Conservation (phyloP, 805 yeast species). For the Wickerhamiella azyma region DNA sequence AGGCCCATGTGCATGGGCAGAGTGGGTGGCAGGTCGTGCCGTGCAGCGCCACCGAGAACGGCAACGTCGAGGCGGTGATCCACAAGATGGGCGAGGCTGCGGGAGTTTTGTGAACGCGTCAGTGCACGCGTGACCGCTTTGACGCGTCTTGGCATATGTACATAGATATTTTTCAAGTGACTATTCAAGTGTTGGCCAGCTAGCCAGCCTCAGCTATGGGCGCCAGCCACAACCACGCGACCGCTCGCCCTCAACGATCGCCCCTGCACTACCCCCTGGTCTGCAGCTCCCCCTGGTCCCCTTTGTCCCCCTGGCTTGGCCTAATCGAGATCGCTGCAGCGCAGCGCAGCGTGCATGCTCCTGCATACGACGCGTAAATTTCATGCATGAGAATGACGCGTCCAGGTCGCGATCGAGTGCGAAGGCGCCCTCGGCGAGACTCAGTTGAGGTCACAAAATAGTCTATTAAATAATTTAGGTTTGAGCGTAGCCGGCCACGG, state of each 20-base stretch:
- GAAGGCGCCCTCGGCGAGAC: not conserved
- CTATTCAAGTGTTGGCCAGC: no score
- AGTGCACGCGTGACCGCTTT: not conserved
- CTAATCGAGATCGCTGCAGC: no score
- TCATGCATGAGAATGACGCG: not conserved
- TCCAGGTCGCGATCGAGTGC: not conserved
- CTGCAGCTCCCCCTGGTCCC: no score
- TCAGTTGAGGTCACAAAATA: not conserved
- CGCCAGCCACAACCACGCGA: no score
- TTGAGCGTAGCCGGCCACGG: conserved; percentile 5
- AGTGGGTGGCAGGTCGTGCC: conserved; percentile 70
- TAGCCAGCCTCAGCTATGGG: not conserved
- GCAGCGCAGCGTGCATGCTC: no score
- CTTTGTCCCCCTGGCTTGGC: no score
- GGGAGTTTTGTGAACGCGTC: not conserved
- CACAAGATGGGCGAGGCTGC: conserved; percentile 44
- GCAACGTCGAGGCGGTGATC: conserved; percentile 59
- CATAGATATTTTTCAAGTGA: no score
- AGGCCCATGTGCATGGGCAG: conserved; percentile 14
- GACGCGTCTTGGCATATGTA: no score
- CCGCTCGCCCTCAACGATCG: no score
- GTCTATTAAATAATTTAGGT: conserved; percentile 3
- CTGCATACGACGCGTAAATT: no score
- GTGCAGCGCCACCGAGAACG: conserved; percentile 62
- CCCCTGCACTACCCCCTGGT: no score